Evolutionary conservation across 202 grass and related monocot genomes (phyloP).

Genomic region (Digitaria exilis): DNA sequence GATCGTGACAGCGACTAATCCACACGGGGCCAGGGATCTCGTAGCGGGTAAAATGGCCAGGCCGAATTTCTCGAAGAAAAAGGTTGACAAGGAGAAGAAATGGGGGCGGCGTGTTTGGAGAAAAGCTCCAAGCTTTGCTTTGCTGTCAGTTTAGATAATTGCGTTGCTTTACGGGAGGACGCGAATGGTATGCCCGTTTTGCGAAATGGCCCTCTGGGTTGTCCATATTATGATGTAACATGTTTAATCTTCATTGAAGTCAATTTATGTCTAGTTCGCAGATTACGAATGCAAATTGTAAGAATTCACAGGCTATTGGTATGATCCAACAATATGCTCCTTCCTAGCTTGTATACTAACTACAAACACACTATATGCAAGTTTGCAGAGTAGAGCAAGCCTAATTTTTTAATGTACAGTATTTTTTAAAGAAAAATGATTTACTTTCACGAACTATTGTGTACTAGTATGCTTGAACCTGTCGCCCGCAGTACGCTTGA

Average conservation of each 20-base stretch:
- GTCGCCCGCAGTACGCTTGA: too few species aligned
- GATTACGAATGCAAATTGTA: too few species aligned
- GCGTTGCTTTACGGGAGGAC: constrained; percentile 7
- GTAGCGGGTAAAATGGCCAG: not conserved
- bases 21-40: constrained; percentile 16
- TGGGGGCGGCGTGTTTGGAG: not conserved
- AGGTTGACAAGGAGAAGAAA: constrained; percentile 5
- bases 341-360: too few species aligned
- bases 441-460: not conserved
- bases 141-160: constrained; percentile 17
- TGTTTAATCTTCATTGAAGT: too few species aligned
- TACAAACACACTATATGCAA: too few species aligned
- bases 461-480: too few species aligned
- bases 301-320: too few species aligned
- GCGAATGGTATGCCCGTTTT: not conserved
- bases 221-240: not conserved
- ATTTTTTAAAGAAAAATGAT: not conserved
- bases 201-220: not conserved
- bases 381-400: too few species aligned
- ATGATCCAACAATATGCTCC: too few species aligned
- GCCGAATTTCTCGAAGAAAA: constrained; percentile 20
- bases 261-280: too few species aligned
- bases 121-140: constrained; percentile 21
- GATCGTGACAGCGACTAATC: constrained; percentile 56
- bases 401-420: too few species aligned